Base-by-base conservation (phyloP, 495 filamentous ascomycete species). In the Aspergillus steynii region DNA sequence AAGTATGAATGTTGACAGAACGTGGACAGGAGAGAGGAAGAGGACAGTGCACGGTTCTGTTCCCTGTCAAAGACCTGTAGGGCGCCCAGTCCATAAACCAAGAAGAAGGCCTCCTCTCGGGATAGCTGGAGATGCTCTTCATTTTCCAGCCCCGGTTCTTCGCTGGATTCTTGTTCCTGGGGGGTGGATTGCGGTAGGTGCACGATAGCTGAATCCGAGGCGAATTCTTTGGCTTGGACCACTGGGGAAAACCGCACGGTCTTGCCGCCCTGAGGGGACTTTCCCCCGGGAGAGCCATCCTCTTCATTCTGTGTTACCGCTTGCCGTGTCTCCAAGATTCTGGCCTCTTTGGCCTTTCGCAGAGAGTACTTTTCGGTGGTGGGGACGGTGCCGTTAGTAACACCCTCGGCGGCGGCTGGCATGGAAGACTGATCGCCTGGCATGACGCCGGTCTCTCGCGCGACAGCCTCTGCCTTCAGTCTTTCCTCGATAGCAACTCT, bases 41-140 rank as follows among this genome's bases (percentile, higher is more conserved):
- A 65, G 53, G 81, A 48, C 28, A 79, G 74, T 27, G 62, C 47
- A 15, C 58, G 69, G 46, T 80, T 71, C n/a, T 77, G 83, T 12
- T 74, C 69, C 7, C 83, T 75, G 63, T 89, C 84, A 42, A 80
- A 74, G 52, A 99, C 80, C 20, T 79, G 73, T 28, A 99, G 80
- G n/a, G 83, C 83, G 7, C 95, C 94, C 2, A 99, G 80, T 2
- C 81, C 87, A 69, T 93, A 99, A 12, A 80, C 78, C 4, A 99
- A 83, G 75, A 97, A 99, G 76, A 98, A 96, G 3, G 92, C 86
- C 77, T 99, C 95, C 69, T 97, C 94, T 2, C 87, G 83, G 7
- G 88, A 90, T 25, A 98, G 79, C 68, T 99, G 95, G 32, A 96
- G 87, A 67, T 96, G 93, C 63, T 99, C 95, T 75, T 93, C 85